Evolutionary conservation across 1,284 basidiomycete species (phyloP).

Genomic region (Pascua guehoae): DNA sequence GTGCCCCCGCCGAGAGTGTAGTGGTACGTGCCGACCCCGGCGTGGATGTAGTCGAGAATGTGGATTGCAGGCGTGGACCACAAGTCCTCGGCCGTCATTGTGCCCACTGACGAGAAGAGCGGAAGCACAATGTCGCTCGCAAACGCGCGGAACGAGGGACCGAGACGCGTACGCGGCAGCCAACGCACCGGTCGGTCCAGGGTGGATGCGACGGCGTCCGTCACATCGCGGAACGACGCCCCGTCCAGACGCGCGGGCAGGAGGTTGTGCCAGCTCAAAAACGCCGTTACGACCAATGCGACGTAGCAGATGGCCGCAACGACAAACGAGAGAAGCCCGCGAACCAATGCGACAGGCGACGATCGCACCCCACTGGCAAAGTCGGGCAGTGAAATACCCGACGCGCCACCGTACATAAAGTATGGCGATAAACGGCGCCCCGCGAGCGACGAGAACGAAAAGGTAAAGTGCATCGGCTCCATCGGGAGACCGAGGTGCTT

Average conservation of each 20-base stretch:
- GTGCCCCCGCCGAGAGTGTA: conserved; percentile 28
- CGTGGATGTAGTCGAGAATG: conserved; percentile 42
- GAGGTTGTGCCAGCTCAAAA: conserved; percentile 52
- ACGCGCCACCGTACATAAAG: conserved; percentile 64
- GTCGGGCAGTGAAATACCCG: conserved; percentile 56
- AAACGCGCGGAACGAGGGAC: conserved; percentile 56
- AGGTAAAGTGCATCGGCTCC: conserved; percentile 59
- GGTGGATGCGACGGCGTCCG: conserved; percentile 16
- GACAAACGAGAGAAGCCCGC: conserved; percentile 48
- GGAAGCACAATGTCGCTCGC: conserved; percentile 58
- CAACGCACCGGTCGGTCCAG: conserved; percentile 16
- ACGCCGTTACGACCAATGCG: conserved; percentile 56
- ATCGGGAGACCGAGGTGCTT: conserved; percentile 52
- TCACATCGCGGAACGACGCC: conserved; percentile 33
- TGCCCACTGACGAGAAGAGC: conserved; percentile 69
- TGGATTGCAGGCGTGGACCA: conserved; percentile 23
- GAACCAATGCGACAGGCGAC: conserved; percentile 35
- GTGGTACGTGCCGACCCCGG: conserved; percentile 38
- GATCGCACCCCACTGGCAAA: conserved; percentile 27
- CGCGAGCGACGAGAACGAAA: conserved; percentile 61
- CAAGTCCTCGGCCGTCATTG: conserved; percentile 47
- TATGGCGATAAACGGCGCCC: conserved; percentile 36
- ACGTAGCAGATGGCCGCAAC: conserved; percentile 56
- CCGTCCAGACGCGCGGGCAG: conserved; percentile 17
- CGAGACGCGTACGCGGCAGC: conserved; percentile 23